Percentiles rank a stretch among this genome's conserved stretches.
phyloP scores from a whole-genome alignment of 139 green algal genomes.

The Chlorella vulgaris region DNA sequence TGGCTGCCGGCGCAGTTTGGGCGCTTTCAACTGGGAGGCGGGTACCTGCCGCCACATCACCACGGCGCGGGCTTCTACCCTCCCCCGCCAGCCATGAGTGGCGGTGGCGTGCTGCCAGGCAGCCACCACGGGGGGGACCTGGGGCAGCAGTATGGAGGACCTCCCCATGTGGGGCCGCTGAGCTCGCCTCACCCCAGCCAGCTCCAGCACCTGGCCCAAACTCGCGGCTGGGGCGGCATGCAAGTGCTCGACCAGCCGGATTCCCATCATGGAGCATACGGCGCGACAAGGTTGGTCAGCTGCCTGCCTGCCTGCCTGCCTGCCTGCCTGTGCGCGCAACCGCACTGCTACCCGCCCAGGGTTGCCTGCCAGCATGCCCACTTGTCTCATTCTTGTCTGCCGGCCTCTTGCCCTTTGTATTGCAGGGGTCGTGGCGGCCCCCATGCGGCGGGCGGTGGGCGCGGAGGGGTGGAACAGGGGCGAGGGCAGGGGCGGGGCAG shows the following conservation, averaged over 20 bases:
- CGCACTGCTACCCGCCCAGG: too few species aligned
- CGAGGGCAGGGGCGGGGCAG: background rate
- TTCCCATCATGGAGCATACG: background rate
- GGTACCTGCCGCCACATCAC: constrained; percentile 7
- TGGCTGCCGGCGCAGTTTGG: constrained; percentile 33
- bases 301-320: background rate
- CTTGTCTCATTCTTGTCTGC: too few species aligned
- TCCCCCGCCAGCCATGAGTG: background rate
- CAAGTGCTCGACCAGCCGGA: constrained; percentile 12
- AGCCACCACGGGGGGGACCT: background rate
- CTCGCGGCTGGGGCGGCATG: constrained; percentile 27
- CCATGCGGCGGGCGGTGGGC: too few species aligned
- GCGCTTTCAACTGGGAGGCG: background rate
- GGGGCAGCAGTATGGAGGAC: background rate
- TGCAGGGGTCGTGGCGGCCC: too few species aligned
- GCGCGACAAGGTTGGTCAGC: background rate
- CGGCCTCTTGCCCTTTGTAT: too few species aligned
- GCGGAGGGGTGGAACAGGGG: background rate
- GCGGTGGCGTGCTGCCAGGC: background rate
- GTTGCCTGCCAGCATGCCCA: too few species aligned
- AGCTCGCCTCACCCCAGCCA: too few species aligned
- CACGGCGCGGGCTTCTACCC: too few species aligned
- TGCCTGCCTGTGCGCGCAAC: too few species aligned
- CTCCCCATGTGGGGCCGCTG: background rate
- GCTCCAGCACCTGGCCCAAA: too few species aligned